Base-by-base conservation (phyloP, 2,329 filamentous ascomycete genomes). In the Sarocladium strictum region DNA sequence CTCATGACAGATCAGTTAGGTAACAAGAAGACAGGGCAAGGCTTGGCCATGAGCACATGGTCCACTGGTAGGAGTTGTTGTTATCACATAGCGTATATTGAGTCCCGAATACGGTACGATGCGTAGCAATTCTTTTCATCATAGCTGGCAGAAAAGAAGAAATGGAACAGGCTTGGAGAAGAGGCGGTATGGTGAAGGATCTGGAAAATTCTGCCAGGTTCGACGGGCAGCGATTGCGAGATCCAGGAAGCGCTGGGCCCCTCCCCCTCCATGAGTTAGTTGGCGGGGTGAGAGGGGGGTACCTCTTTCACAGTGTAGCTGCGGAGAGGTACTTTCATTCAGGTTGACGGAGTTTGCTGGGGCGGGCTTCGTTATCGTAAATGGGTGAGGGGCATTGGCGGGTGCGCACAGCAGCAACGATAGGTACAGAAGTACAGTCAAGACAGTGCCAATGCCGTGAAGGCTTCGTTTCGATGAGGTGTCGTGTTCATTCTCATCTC, bases 191-290 rank as follows among this genome's bases (percentile, higher is more conserved):
- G 43, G 43, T 57, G 55, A 55, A 57, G 53, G n/a, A 32, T 53
- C 56, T 57, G 49, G 56, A 57, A 57, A 57, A 55, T 57, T 57
- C 56, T 57, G 49, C 53, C 53, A 33, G 35, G 29, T 57, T 57
- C 56, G 56, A 57, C 53, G 50, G 49, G 53, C 49, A 53, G 53
- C 53, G 47, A 24, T 40, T 14, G n/a, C 19, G 33, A 33, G 23
- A 17, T 23, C n/a, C n/a, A n/a, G n/a, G n/a, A n/a, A n/a, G n/a
- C n/a, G 21, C 19, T 49, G 12, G 43, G 23, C 43, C 43, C 43
- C 43, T 49, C 43, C 43, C 43, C 43, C 43, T 49, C 43, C 43
- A 27, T 32, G 23, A 23, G 10, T 26, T 4, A 17, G 43, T 49
- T 24, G 43, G 43, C 41, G 21, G 43, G 45, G 41, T 51, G 23